Evolutionary conservation across 768 basidiomycete species (phyloP).

Genomic region (Tricholoma flavovirens): DNA sequence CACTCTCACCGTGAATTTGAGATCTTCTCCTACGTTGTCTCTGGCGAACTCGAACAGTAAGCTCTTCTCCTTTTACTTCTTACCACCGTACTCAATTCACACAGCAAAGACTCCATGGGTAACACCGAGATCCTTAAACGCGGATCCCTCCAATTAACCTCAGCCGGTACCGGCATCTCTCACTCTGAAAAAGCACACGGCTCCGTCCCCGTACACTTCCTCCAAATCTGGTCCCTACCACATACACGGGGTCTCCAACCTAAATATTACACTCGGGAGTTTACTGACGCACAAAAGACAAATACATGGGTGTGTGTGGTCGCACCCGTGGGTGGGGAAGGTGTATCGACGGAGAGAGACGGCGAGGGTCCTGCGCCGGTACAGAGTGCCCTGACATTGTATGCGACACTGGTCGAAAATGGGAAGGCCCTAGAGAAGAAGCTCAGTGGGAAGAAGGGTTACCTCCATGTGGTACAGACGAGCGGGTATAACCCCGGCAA

Average conservation of each 20-base stretch:
- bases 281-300: conserved; percentile 75
- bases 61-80: conserved; percentile 17
- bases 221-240: conserved; percentile 49
- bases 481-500: conserved; percentile 67
- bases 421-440: conserved; percentile 47
- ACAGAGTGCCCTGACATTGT: conserved; percentile 61
- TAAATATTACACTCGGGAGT: conserved; percentile 84
- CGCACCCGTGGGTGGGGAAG: conserved; percentile 58
- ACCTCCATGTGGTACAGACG: conserved; percentile 82
- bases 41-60: conserved; percentile 78
- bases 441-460: conserved; percentile 57
- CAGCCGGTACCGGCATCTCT: conserved; percentile 85
- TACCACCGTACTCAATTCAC: not conserved
- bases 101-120: conserved; percentile 85
- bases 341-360: conserved; percentile 58
- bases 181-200: conserved; percentile 61
- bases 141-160: conserved; percentile 89
- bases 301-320: conserved; percentile 71
- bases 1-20: conserved; percentile 84
- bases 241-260: conserved; percentile 48
- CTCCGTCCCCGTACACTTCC: conserved; percentile 39
- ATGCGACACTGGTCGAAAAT: conserved; percentile 66
- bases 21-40: conserved; percentile 85
- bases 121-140: conserved; percentile 86
- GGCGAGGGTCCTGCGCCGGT: conserved; percentile 78